Percentiles rank a stretch among this genome's conserved stretches.
Evolutionary conservation across 169 alveolate species (phyloP).

Genomic region (Cryptosporidium andersoni): DNA sequence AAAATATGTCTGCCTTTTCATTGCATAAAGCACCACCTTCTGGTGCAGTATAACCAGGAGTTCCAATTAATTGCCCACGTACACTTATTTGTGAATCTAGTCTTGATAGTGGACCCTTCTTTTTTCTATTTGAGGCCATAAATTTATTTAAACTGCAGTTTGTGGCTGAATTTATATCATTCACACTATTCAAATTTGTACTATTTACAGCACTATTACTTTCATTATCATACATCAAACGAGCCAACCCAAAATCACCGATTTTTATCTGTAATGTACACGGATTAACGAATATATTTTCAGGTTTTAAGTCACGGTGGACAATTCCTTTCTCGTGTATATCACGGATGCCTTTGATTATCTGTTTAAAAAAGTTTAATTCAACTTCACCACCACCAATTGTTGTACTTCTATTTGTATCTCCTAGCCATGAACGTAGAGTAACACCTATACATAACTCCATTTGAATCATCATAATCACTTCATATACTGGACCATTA

Average conservation of each 20-base stretch:
- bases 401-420: constrained; percentile 48
- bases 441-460: constrained; percentile 87
- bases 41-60: constrained; percentile 91
- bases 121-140: constrained; percentile 27
- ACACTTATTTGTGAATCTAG: constrained; percentile 75
- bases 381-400: constrained; percentile 76
- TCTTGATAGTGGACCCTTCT: constrained; percentile 23
- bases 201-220: constrained; percentile 50
- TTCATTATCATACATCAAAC: constrained; percentile 81
- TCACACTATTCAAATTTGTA: not conserved
- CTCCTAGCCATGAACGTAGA: constrained; percentile 85
- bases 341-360: constrained; percentile 86
- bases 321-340: constrained; percentile 86
- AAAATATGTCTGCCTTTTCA: constrained; percentile 88
- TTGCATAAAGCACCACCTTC: constrained; percentile 90
- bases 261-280: constrained; percentile 81
- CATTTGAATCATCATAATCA: constrained; percentile 83
- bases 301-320: constrained; percentile 91
- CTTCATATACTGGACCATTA: constrained; percentile 53
- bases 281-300: constrained; percentile 87
- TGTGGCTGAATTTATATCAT: not conserved
- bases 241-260: constrained; percentile 91
- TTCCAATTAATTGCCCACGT: constrained; percentile 88
- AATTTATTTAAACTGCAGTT: constrained; percentile 15
- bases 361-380: constrained; percentile 83